Base-by-base conservation (phyloP, 108 stramenopile genomes). In the Pseudonitzschia pungens region DNA sequence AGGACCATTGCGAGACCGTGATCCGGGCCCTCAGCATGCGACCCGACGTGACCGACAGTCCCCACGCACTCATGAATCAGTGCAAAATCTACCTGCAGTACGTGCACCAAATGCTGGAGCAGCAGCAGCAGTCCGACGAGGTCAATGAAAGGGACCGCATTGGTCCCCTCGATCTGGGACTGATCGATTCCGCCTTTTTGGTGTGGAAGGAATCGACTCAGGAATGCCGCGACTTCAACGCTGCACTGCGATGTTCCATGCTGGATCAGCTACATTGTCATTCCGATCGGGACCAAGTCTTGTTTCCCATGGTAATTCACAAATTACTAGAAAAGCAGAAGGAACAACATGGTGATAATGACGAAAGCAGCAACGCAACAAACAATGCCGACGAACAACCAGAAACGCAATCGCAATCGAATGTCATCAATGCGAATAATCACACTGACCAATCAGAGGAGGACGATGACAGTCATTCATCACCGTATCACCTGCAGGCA, bases 261-360 rank as follows among this genome's bases (percentile, higher is more conserved):
- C 31, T 59, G 58, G 58, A 59, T 59, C 58, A 59, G 31, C 24
- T 59, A 26, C 58, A 59, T 14, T 59, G 58, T 16, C 58, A 59
- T 59, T 59, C 58, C 29, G 58, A 59, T 26, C 18, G 58, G 24
- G 58, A 59, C 24, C 58, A 59, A 26, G 58, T 59, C 2, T 32
- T 59, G 15, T 32, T 59, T 59, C 58, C 58, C 6, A 15, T 59
- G 2, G 58, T 59, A 4, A 6, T 59, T 16, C 31, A 59, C 58
- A 2, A 26, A 59, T 7, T 59, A 3, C 5, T 59, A 16, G 3
- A 20, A 16, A 20, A 6, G 26, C 58, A 28, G 31, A 21, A 21
- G 7, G 5, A 54, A 54, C 36, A 24, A 24, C 2, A 2, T 7
- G 7, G 4, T 7, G 53, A 24, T 5, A 24, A 24, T 6, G 53